A percentile compares a stretch with the other conserved stretches of the same genome.
These are phyloP conservation scores for Agaricus blazei DNA, from an alignment of 768 basidiomycete species.

Conservation along the genomic window DNA sequence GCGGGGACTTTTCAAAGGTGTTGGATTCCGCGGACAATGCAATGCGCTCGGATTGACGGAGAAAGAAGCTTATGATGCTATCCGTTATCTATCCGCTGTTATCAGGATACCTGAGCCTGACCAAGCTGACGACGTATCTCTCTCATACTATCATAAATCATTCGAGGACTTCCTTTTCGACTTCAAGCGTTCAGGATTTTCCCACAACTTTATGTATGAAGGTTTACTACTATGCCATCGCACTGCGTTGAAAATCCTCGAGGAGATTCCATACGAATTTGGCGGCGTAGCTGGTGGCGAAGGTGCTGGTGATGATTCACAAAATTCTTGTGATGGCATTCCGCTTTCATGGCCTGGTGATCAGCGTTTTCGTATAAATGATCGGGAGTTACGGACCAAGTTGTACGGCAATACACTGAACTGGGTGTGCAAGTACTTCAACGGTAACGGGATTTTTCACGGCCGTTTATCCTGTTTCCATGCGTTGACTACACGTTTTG, in stretches of 20 bases:
- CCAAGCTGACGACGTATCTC: neutral
- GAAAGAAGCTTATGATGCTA: neutral
- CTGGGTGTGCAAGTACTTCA: no score
- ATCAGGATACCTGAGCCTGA: neutral
- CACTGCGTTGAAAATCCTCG: neutral
- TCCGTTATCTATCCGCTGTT: neutral
- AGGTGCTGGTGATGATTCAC: neutral
- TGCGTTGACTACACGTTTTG: no score
- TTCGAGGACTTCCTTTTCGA: neutral
- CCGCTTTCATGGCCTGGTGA: no score
- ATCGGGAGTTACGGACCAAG: no score
- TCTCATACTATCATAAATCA: neutral
- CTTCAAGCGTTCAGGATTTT: neutral
- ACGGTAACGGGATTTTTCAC: no score
- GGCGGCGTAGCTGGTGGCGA: neutral
- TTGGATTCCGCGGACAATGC: no score
- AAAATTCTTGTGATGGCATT: neutral
- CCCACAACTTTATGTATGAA: neutral
- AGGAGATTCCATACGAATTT: neutral
- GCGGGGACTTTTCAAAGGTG: no score
- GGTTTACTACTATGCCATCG: neutral
- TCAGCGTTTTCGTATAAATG: no score
- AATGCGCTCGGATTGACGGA: no score
- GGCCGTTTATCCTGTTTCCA: no score
- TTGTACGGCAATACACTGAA: no score